These are phyloP conservation scores for Rickenella mellea DNA, from an alignment of 768 basidiomycete genomes.

Conservation along the genomic window DNA sequence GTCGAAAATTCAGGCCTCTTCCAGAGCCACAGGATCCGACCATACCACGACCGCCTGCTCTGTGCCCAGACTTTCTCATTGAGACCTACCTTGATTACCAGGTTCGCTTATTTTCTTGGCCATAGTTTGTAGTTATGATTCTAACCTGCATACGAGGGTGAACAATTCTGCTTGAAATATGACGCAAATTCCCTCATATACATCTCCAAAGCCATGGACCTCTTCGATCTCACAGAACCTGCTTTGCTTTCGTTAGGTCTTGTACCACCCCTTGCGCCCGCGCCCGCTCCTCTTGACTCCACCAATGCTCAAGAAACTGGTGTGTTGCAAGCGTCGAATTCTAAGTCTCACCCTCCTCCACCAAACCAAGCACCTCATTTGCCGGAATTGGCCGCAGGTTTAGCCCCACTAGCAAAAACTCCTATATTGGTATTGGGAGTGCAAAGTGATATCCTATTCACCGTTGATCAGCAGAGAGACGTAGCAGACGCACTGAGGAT, in stretches of 20 bases:
- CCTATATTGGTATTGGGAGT: conserved; percentile 87
- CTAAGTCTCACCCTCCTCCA: conserved; percentile 67
- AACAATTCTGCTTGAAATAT: conserved; percentile 96
- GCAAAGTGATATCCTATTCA: conserved; percentile 94
- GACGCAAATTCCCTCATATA: conserved; percentile 99
- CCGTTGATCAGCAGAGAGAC: conserved; percentile 95
- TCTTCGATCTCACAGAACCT: conserved; percentile 88
- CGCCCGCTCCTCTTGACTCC: conserved; percentile 13
- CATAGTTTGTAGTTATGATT: conserved; percentile 1
- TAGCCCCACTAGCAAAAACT: conserved; percentile 63
- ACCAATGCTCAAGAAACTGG: conserved; percentile 7
- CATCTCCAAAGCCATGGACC: conserved; percentile 98
- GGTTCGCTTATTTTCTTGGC: conserved; percentile 20
- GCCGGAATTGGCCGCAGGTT: conserved; percentile 66
- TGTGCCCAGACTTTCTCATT: conserved; percentile 96
- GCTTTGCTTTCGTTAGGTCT: conserved; percentile 66
- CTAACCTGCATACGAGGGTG: conserved; percentile 44
- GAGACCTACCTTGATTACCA: conserved; percentile 98
- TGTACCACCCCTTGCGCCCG: conserved; percentile 14
- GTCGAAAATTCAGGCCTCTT: conserved; percentile 52
- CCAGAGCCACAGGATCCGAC: conserved; percentile 18
- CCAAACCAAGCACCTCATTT: conserved; percentile 68
- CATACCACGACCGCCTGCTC: conserved; percentile 46
- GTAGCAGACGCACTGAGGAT: conserved; percentile 84
- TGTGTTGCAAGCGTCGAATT: conserved; percentile 33